Conservation (phyloP, 192 early-diverging fungal species). For the Lunasporangiospora selenospora region DNA sequence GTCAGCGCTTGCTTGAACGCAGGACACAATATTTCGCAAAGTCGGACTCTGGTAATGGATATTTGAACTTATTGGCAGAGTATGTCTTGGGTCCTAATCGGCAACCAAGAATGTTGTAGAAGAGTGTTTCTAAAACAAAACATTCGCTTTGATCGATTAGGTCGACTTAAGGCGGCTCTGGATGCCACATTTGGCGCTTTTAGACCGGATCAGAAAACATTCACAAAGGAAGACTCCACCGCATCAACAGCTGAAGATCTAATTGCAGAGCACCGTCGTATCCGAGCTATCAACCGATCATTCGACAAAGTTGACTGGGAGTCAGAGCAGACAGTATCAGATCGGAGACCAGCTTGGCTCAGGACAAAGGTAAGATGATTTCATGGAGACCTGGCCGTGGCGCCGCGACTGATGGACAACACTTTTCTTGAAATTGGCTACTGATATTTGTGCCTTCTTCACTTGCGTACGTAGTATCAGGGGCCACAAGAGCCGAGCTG, state of each 20-base stretch:
- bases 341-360: constrained; percentile 27
- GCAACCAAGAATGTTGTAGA: neutral
- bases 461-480: constrained; percentile 20
- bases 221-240: neutral
- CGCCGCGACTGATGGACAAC: too few species aligned
- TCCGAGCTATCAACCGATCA: constrained; percentile 13
- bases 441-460: neutral
- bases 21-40: constrained; percentile 1
- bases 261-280: constrained; percentile 10
- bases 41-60: neutral
- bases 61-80: neutral
- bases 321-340: neutral
- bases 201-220: constrained; percentile 18
- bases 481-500: constrained; percentile 32
- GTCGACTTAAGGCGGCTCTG: constrained; percentile 20
- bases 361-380: constrained; percentile 16
- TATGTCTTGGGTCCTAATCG: too few species aligned
- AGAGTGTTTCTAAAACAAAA: neutral
- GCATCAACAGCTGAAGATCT: constrained; percentile 12
- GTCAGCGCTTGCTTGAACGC: constrained; percentile 18
- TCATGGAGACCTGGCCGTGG: neutral
- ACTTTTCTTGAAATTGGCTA: neutral
- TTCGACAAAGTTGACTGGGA: constrained; percentile 16
- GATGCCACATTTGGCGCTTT: constrained; percentile 37
- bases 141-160: neutral